A percentile compares a stretch with the other conserved stretches of the same genome.
Conservation (phyloP, 139 green algal species). For the Chara braunii region DNA sequence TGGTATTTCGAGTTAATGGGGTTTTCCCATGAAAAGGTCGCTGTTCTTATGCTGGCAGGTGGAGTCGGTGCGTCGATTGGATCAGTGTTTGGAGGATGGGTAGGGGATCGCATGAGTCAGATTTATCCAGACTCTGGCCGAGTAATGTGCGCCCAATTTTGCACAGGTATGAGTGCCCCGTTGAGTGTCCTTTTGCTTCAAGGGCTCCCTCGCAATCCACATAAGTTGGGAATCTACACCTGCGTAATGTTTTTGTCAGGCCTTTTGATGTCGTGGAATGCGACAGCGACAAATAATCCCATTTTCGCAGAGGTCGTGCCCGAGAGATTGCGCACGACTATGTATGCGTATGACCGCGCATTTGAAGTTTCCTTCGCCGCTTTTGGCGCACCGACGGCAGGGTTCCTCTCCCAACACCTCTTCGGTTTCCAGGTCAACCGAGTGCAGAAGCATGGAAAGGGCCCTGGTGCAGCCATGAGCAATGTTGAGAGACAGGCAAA, state of each 20-base stretch:
- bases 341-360: slow-evolving; percentile 77
- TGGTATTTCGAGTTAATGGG: slow-evolving; percentile 77
- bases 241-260: slow-evolving; percentile 56
- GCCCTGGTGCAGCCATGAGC: background rate
- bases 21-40: slow-evolving; percentile 53
- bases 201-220: slow-evolving; percentile 30
- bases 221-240: slow-evolving; percentile 40
- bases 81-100: slow-evolving; percentile 54
- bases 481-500: background rate
- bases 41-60: slow-evolving; percentile 1
- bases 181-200: slow-evolving; percentile 18
- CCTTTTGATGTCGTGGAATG: slow-evolving; percentile 58
- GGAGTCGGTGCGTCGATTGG: slow-evolving; percentile 43
- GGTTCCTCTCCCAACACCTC: slow-evolving; percentile 12
- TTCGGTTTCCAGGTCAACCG: slow-evolving; percentile 3
- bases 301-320: slow-evolving; percentile 81
- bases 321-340: slow-evolving; percentile 52
- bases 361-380: slow-evolving; percentile 46
- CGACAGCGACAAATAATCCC: slow-evolving; percentile 60
- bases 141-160: slow-evolving; percentile 29
- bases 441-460: background rate
- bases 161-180: slow-evolving; percentile 13
- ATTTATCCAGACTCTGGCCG: slow-evolving; percentile 16
- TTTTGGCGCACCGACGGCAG: slow-evolving; percentile 31
- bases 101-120: slow-evolving; percentile 47